phyloP scores from a whole-genome alignment of 1,139 yeast genomes.

The Casaregolazyma suthepensis region DNA sequence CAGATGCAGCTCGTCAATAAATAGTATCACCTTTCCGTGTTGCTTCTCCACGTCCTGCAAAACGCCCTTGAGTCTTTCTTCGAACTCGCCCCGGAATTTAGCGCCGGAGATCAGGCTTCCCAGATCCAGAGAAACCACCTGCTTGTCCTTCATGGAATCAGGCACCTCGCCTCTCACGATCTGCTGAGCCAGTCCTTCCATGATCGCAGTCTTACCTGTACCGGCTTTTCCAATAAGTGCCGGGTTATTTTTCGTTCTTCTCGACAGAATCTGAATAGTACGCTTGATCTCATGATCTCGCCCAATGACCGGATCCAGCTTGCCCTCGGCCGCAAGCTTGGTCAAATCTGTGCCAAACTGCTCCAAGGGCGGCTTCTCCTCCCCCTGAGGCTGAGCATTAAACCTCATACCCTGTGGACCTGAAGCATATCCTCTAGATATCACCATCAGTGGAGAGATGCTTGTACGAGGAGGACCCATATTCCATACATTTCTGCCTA shows the following conservation, averaged over 20 bases:
- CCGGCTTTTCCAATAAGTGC: slow-evolving; percentile 94
- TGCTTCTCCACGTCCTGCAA: slow-evolving; percentile 83
- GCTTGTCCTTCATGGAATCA: slow-evolving; percentile 81
- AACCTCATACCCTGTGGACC: slow-evolving; percentile 13
- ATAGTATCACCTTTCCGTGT: slow-evolving; percentile 70
- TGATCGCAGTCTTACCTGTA: slow-evolving; percentile 93
- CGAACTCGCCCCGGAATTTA: slow-evolving; percentile 92
- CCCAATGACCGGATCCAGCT: slow-evolving; percentile 94
- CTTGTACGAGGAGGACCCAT: background rate
- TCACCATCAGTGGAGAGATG: background rate
- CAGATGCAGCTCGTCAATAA: slow-evolving; percentile 90
- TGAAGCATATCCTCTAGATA: slow-evolving; percentile 10
- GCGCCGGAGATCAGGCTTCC: slow-evolving; percentile 93
- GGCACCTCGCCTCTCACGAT: slow-evolving; percentile 91
- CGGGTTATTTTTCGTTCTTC: slow-evolving; percentile 93
- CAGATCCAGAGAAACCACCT: slow-evolving; percentile 74
- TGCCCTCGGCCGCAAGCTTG: slow-evolving; percentile 79
- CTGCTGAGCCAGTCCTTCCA: slow-evolving; percentile 94
- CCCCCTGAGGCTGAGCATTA: slow-evolving; percentile 33
- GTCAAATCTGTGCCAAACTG: slow-evolving; percentile 83
- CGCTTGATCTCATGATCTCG: slow-evolving; percentile 92
- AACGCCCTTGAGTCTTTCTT: slow-evolving; percentile 77
- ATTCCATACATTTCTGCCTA: background rate
- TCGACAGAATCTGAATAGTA: slow-evolving; percentile 82
- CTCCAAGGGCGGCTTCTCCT: slow-evolving; percentile 71